Base-by-base conservation (phyloP, 1,139 yeast species). In the Kluyveromyces marxianus region DNA sequence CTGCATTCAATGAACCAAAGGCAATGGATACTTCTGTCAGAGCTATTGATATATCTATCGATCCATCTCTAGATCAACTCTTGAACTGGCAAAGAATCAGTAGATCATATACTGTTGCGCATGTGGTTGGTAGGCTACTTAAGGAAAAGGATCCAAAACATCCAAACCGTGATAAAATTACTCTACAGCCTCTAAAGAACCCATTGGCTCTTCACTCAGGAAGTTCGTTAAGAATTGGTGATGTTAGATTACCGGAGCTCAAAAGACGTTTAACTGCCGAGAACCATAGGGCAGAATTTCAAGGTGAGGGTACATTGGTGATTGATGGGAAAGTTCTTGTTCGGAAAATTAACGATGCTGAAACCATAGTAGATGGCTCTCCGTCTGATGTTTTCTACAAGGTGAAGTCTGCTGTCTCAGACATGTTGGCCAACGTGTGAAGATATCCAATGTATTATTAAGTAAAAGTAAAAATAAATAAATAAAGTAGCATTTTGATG, bases 251-350 rank as follows among this genome's bases (percentile, higher is more conserved):
- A 34, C 87, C 95, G 0, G 96, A 89, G 55, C 70, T 92, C 48
- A 83, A 86, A 57, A 79, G 79, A 56, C 75, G 75, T 49, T 69
- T 90, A 42, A 66, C 75, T 29, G 70, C 72, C 24, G 67, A 69
- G 44, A 84, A 87, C 46, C 77, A 84, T 56, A 71, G 72, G 47
- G 96, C 96, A 0, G 97, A 90, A 58, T 88, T 92, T 62, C 81
- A 85, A 60, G 94, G 97, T 47, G 97, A 89, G 62, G 98, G 97
- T 62, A 81, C 90, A 0, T 69, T 92, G 44, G 95, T 90, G 6
- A 85, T 95, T 35, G 90, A 90, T 58, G 86, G 84, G 49, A 70
- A 70, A 46, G 76, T 92, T 27, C 83, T 90, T 1, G 79, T 92
- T 6, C 71, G 88, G 48, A 90, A 92, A 63, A 74, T 85, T 3